Conservation (phyloP, 495 filamentous ascomycete genomes). For the Penicillium bialowiezense region DNA sequence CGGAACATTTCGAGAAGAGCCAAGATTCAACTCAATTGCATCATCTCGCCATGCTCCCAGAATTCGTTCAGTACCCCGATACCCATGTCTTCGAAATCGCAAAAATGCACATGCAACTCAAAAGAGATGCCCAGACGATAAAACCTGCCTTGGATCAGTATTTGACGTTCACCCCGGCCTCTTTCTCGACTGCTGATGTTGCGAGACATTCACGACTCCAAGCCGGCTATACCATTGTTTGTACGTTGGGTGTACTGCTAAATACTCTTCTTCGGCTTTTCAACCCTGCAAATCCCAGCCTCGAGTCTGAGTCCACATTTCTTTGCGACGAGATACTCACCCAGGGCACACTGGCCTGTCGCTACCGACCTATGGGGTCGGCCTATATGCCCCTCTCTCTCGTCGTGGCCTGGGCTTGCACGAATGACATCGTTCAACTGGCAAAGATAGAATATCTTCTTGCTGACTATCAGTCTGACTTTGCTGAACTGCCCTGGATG, state of each 20-base stretch:
- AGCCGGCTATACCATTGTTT: slow-evolving; percentile 20
- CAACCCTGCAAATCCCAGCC: slow-evolving; percentile 9
- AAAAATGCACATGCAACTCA: slow-evolving; percentile 14
- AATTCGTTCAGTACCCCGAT: slow-evolving; percentile 18
- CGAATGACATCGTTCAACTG: slow-evolving; percentile 5
- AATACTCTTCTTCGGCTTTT: slow-evolving; percentile 28
- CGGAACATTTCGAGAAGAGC: neutral
- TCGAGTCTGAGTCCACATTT: slow-evolving; percentile 13
- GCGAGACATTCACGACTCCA: slow-evolving; percentile 19
- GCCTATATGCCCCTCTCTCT: slow-evolving; percentile 19
- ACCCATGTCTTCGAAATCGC: slow-evolving; percentile 20
- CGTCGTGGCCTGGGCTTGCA: slow-evolving; percentile 16
- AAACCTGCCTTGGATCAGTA: slow-evolving; percentile 7
- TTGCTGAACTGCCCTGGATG: slow-evolving; percentile 12
- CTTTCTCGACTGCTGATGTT: neutral
- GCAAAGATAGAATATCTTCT: slow-evolving; percentile 6
- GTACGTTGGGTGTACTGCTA: slow-evolving; percentile 24
- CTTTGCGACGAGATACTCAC: slow-evolving; percentile 21
- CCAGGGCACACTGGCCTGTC: slow-evolving; percentile 7
- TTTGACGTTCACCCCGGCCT: neutral
- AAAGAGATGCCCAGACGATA: slow-evolving; percentile 11
- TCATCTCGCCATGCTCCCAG: slow-evolving; percentile 19
- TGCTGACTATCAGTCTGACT: slow-evolving; percentile 14
- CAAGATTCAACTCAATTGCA: slow-evolving; percentile 10
- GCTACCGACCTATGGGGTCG: slow-evolving; percentile 23